Conservation (phyloP, 345 rosid species). For the Hibiscus syriacus region DNA sequence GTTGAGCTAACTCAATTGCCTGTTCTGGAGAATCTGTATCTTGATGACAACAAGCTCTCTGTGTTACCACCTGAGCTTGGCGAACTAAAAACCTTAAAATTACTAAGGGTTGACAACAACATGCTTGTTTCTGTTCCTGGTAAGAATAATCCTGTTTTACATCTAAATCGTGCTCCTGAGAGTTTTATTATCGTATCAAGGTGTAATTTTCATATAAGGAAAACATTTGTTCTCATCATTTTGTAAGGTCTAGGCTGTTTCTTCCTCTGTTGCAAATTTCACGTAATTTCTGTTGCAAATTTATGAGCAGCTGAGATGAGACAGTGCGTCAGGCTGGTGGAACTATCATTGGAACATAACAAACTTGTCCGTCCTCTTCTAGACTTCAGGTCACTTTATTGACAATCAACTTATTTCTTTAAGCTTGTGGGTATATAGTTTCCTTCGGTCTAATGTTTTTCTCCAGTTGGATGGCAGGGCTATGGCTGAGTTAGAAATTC, state of each 20-base stretch:
- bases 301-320: slow-evolving; percentile 73
- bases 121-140: slow-evolving; percentile 87
- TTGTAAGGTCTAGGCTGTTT: slow-evolving; percentile 6
- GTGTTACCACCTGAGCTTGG: slow-evolving; percentile 90
- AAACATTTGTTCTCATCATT: not conserved
- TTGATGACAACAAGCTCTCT: slow-evolving; percentile 71
- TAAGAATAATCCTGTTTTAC: slow-evolving; percentile 27
- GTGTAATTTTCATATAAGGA: not conserved
- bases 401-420: slow-evolving; percentile 14
- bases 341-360: slow-evolving; percentile 90
- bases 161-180: not conserved
- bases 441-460: slow-evolving; percentile 29
- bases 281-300: slow-evolving; percentile 22
- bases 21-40: slow-evolving; percentile 75
- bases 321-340: slow-evolving; percentile 75
- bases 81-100: slow-evolving; percentile 56
- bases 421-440: slow-evolving; percentile 11
- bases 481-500: slow-evolving; percentile 75
- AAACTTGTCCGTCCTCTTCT: slow-evolving; percentile 95
- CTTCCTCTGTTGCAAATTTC: slow-evolving; percentile 8
- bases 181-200: not conserved
- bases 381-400: slow-evolving; percentile 81
- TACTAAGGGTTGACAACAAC: slow-evolving; percentile 77
- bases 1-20: slow-evolving; percentile 76
- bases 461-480: slow-evolving; percentile 63